Base-by-base conservation (phyloP, 148 eudicot genomes). In the Camellia sinensis region DNA sequence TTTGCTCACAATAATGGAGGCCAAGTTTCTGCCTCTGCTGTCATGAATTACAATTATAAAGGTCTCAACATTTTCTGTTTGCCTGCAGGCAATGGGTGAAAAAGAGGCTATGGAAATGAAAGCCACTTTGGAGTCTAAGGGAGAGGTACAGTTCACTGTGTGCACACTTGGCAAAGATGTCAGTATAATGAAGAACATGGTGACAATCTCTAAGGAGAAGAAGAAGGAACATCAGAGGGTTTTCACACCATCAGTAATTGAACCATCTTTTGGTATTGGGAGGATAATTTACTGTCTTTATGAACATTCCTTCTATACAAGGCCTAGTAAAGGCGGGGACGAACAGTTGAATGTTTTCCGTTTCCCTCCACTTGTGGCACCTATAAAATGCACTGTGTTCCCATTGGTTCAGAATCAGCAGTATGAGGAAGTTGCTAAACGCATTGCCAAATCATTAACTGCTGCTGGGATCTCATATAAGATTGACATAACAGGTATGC, bases 201-300 rank as follows among this genome's bases (percentile, higher is more conserved):
- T 95, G 67, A 52, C 90, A 45, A 95, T 95, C 73, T 85, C 87
- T 45, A 93, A 93, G 82, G 98, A 91, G 83, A 91, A 65, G 52
- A 93, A 88, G 83, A 94, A 94, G 72, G 97, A 92, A 81, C 94
- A 91, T 77, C 98, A 94, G 73, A 88, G 98, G 87, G 93, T 90
- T 82, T 94, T 94, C 83, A 94, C 94, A 0, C 98, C 98, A 71
- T 92, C 98, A 61, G 98, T 94, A 53, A 91, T 95, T 57, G 97
- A 95, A 84, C 98, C 98, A 77, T 94, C 98, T 22, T 95, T 95
- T 85, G 98, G 98, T 62, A 94, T 94, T 81, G 98, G 98, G n/a
- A 90, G 98, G 70, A 94, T 94, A 53, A 94, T 94, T 69, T 94
- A 94, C 74, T 94, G 98, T 82, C 86, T 94, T 14, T 94, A 89